Conservation (phyloP, 2,329 filamentous ascomycete genomes). For the Peltaster fructicola region DNA sequence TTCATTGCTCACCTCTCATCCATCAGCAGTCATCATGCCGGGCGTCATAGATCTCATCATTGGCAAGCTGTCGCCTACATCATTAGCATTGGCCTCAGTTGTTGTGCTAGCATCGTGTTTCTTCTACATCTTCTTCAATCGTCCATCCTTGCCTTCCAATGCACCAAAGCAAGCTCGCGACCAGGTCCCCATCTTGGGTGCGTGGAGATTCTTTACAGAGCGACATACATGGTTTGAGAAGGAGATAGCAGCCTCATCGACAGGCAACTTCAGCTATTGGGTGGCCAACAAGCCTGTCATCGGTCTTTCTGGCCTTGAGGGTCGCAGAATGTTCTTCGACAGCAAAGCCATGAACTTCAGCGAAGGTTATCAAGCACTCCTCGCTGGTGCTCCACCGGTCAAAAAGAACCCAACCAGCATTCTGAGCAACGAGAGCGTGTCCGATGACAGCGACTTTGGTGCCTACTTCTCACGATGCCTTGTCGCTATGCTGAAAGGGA, state of each 20-base stretch:
- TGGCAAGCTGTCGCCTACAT: no score
- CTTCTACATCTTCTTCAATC: conserved; percentile 9
- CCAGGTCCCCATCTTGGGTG: conserved; percentile 27
- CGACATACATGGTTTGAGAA: conserved; percentile 28
- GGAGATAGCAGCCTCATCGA: conserved; percentile 16
- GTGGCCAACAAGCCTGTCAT: conserved; percentile 29
- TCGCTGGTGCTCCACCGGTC: conserved; percentile 16
- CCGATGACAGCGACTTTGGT: conserved; percentile 7
- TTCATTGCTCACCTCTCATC: no score
- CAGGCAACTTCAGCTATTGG: conserved; percentile 33
- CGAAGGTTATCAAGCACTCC: conserved; percentile 23
- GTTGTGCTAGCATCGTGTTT: conserved; percentile 6
- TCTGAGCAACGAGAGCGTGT: background rate
- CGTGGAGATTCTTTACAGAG: conserved; percentile 28
- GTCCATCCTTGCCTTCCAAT: conserved; percentile 11
- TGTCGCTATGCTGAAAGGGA: conserved; percentile 13
- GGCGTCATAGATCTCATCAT: no score
- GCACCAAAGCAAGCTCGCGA: conserved; percentile 9
- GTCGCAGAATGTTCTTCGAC: conserved; percentile 29
- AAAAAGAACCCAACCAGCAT: no score
- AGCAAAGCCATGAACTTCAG: conserved; percentile 26
- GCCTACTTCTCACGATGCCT: conserved; percentile 13
- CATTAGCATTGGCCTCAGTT: no score
- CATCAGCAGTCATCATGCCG: no score
- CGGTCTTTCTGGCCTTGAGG: conserved; percentile 26